phyloP scores from a whole-genome alignment of 2,329 filamentous ascomycete genomes.

The Aspergillus hortae region DNA sequence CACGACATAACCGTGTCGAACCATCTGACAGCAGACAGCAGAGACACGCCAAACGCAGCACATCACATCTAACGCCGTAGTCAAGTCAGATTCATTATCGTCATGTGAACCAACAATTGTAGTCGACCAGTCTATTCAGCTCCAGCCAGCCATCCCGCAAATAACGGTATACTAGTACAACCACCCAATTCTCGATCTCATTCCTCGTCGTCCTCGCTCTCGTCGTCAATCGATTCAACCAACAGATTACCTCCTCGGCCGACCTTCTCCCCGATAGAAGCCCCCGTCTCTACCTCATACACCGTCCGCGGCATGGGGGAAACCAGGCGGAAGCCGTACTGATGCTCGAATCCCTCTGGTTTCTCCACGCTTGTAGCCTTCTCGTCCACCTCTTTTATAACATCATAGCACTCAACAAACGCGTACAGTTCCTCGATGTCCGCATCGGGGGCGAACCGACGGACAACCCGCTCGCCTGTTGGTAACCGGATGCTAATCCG shows the following conservation, averaged over 20 bases:
- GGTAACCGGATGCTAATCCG: conserved; percentile 63
- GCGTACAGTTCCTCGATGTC: conserved; percentile 87
- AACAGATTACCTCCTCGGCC: conserved; percentile 84
- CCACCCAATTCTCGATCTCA: conserved; percentile 13
- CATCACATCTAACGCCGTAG: too few relatives aligned
- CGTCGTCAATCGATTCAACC: conserved; percentile 65
- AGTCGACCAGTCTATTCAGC: too few relatives aligned
- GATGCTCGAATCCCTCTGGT: conserved; percentile 70
- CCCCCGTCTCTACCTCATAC: conserved; percentile 65
- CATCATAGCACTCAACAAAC: conserved; percentile 86
- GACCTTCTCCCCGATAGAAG: conserved; percentile 68
- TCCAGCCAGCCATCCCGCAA: too few relatives aligned
- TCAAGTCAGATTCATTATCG: too few relatives aligned
- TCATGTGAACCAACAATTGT: too few relatives aligned
- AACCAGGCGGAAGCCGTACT: conserved; percentile 81
- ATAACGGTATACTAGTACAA: background rate
- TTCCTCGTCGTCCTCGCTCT: conserved; percentile 50
- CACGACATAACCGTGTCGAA: too few relatives aligned
- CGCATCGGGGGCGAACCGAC: conserved; percentile 67
- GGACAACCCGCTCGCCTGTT: conserved; percentile 70
- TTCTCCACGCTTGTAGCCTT: conserved; percentile 41
- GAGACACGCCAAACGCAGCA: too few relatives aligned
- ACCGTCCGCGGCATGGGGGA: conserved; percentile 81
- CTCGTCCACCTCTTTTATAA: conserved; percentile 46
- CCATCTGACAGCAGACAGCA: too few relatives aligned